Percentiles rank a stretch among this genome's conserved stretches.
These are phyloP conservation scores for Lactarius vividus DNA, from an alignment of 768 basidiomycete species.

Conservation along the genomic window DNA sequence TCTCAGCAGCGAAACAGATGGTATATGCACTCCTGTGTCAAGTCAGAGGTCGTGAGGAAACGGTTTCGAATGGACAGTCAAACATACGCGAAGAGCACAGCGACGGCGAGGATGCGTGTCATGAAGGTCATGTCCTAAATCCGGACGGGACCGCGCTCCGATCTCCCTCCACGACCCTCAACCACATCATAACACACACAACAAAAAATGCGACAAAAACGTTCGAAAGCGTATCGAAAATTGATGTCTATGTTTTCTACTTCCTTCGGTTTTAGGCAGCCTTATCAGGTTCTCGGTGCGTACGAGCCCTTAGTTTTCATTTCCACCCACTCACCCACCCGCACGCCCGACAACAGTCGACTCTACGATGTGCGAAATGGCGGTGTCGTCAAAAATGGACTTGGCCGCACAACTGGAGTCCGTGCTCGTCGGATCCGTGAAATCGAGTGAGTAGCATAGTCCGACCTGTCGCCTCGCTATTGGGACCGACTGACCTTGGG, in stretches of 20 bases:
- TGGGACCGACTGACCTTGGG: neutral
- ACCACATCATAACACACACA: neutral
- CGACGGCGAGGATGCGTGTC: constrained; percentile 16
- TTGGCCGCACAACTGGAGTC: constrained; percentile 68
- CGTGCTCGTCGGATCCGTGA: constrained; percentile 84
- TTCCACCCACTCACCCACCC: neutral
- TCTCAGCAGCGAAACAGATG: constrained; percentile 44
- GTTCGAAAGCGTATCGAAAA: constrained; percentile 92
- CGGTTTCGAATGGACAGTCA: neutral
- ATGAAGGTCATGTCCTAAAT: constrained; percentile 17
- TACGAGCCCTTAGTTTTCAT: neutral
- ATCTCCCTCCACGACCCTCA: neutral
- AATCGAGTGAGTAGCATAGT: constrained; percentile 72
- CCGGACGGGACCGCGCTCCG: neutral
- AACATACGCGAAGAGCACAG: constrained; percentile 18
- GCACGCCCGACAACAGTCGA: constrained; percentile 56
- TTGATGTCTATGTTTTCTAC: constrained; percentile 89
- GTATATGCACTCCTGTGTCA: constrained; percentile 13
- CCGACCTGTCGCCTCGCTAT: neutral
- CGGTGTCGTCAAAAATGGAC: constrained; percentile 69
- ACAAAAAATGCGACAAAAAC: constrained; percentile 81
- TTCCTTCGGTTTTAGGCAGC: constrained; percentile 87
- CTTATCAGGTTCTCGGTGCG: constrained; percentile 88
- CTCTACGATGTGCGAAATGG: constrained; percentile 73
- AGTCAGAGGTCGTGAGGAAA: neutral